A percentile compares a stretch with the other conserved stretches of the same genome.
Conservation (phyloP, 768 basidiomycete species). For the Suillus ampliporus region DNA sequence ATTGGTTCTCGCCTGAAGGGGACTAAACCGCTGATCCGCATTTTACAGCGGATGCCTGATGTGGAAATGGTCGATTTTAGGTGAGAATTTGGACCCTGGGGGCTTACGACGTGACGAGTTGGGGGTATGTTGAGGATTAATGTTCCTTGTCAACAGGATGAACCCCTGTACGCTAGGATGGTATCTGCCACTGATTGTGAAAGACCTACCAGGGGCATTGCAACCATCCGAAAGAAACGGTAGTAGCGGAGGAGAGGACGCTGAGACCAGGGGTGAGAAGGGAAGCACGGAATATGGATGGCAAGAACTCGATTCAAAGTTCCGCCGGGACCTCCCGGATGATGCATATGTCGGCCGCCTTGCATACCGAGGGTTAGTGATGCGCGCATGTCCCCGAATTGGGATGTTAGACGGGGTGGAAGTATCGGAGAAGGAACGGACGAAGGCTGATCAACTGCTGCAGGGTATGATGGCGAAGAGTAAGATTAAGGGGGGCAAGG, state of each 20-base stretch:
- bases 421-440: slow-evolving; percentile 82
- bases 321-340: slow-evolving; percentile 90
- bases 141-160: slow-evolving; percentile 58
- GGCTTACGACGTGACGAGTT: too few relatives aligned
- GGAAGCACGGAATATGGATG: slow-evolving; percentile 48
- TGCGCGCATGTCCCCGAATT: slow-evolving; percentile 72
- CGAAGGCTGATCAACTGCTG: slow-evolving; percentile 77
- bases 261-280: slow-evolving; percentile 38
- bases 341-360: slow-evolving; percentile 85
- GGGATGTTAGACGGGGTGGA: slow-evolving; percentile 85
- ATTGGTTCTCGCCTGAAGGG: slow-evolving; percentile 84
- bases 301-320: slow-evolving; percentile 82
- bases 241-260: slow-evolving; percentile 31
- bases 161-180: slow-evolving; percentile 96
- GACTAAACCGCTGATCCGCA: slow-evolving; percentile 73
- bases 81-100: slow-evolving; percentile 47
- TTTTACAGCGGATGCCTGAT: slow-evolving; percentile 73
- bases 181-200: slow-evolving; percentile 88
- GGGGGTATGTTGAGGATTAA: too few relatives aligned
- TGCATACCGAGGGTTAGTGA: slow-evolving; percentile 88
- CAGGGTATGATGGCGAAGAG: slow-evolving; percentile 54
- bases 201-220: slow-evolving; percentile 67
- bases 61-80: slow-evolving; percentile 92
- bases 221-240: slow-evolving; percentile 57
- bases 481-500: slow-evolving; percentile 37